Percentiles rank a stretch among this genome's conserved stretches.
Conservation (phyloP, 2,329 filamentous ascomycete genomes). For the Colletotrichum orbiculare region DNA sequence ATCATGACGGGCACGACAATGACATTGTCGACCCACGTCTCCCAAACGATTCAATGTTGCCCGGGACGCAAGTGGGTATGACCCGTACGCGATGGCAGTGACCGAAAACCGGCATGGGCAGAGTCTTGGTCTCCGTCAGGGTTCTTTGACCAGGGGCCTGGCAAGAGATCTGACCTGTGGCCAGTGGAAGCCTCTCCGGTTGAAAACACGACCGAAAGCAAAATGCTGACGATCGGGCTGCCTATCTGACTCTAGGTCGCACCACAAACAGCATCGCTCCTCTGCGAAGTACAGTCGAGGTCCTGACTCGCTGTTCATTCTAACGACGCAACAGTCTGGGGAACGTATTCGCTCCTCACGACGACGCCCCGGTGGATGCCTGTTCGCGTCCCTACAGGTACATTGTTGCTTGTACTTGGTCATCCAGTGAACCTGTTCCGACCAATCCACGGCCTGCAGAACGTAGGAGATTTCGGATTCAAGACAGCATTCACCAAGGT, state of each 20-base stretch:
- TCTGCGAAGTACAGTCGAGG: neutral
- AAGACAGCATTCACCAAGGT: no score
- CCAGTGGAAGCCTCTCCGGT: neutral
- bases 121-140: constrained; percentile 8
- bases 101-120: neutral
- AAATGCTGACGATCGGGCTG: constrained; percentile 1
- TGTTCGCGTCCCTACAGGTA: neutral
- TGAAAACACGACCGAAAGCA: neutral
- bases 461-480: no score
- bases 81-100: no score
- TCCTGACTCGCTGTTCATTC: constrained; percentile 25
- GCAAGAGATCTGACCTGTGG: constrained; percentile 17
- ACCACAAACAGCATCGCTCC: neutral
- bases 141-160: constrained; percentile 1
- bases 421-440: no score
- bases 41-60: constrained; percentile 7
- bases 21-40: neutral
- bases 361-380: no score
- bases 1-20: neutral
- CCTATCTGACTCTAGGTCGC: neutral
- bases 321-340: neutral
- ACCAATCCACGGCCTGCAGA: no score
- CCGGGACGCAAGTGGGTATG: constrained; percentile 1
- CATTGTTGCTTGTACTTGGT: neutral
- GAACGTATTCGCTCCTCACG: constrained; percentile 4